Evolutionary conservation across 179 eudicot species (phyloP), one percentile per base, ranked within the genome.

Genomic region (Silene vulgaris): DNA sequence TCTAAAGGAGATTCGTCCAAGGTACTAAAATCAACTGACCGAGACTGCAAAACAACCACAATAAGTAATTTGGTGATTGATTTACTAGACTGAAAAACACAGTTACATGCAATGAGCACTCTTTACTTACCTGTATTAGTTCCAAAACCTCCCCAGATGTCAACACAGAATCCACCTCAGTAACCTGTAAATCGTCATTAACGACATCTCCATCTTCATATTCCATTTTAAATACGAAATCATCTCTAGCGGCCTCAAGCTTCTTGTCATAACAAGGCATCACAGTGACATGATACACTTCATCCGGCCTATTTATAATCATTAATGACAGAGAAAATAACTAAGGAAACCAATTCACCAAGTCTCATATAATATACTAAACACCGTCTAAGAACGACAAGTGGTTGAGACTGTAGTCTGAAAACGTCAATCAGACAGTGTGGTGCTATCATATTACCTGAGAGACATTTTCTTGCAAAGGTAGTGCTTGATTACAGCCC

Each of bases 241-340:
- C 96, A 76, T 96, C 99, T 80, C 99, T 89, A 17, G 93, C 80
- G 80, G 99, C 99, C 84, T 96, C 99, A 75, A 96, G 97, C 81
- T 96, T 96, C 83, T 96, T 96, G 86, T 96, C 99, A 83, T 93
- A 96, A 81, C 99, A 96, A 16, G 99, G 99, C 99, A 96, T 96
- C 82, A 96, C 89, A 64, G 99, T 90, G 71, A 92, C 99, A 86
- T 96, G 99, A 87, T 96, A 93, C 66, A 96, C 81, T 61, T 93
- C 93, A 43, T 93, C 90, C 57, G 97, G 88, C 86, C 99, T 96
- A 91, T 74, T 57, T 75, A 76, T 76, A 72, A 73, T 56, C 76
- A 82, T 82, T 66, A 71, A 66, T 48, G 74, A 75, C 74, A 76
- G 75, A 76, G 30, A 73, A 8, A 8, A 81, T 61, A 3, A 54